These are phyloP conservation scores for Penicillium sp. DNA, from an alignment of 2,329 filamentous ascomycete species.

Conservation along the genomic window DNA sequence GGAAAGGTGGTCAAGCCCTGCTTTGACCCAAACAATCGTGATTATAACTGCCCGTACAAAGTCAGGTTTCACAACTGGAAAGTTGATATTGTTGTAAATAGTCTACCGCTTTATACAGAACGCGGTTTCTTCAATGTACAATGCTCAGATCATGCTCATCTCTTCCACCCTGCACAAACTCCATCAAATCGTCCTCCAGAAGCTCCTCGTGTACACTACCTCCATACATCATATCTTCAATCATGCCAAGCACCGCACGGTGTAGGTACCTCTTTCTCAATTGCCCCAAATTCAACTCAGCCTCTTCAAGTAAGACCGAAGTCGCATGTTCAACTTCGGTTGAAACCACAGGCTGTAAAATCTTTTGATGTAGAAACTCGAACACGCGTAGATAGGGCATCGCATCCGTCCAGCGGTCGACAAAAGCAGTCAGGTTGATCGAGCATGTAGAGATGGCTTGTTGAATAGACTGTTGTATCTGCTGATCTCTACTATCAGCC, in stretches of 20 bases:
- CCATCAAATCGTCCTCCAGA: conserved; percentile 2
- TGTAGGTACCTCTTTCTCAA: conserved; percentile 28
- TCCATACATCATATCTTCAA: conserved; percentile 30
- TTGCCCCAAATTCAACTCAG: conserved; percentile 19
- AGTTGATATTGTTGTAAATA: conserved; percentile 25
- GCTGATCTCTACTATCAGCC: conserved; percentile 2
- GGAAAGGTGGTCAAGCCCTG: conserved; percentile 29
- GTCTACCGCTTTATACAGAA: neutral
- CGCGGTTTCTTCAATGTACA: neutral
- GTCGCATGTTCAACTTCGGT: neutral
- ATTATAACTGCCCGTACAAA: conserved; percentile 19
- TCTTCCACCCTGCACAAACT: neutral
- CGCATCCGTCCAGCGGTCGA: conserved; percentile 27
- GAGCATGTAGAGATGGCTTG: conserved; percentile 25
- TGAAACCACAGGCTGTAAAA: conserved; percentile 1
- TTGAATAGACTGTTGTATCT: conserved; percentile 12
- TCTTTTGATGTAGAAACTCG: conserved; percentile 21
- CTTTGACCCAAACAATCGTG: conserved; percentile 28
- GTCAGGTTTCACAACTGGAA: conserved; percentile 15
- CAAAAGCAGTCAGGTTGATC: conserved; percentile 23
- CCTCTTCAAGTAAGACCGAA: conserved; percentile 11
- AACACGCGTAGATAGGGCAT: conserved; percentile 24
- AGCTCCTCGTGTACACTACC: conserved; percentile 9
- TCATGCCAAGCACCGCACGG: conserved; percentile 27
- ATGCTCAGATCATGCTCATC: neutral